Percentiles rank a stretch among this genome's conserved stretches.
Conservation (phyloP, 1,284 basidiomycete genomes). For the Abortiporus biennis region DNA sequence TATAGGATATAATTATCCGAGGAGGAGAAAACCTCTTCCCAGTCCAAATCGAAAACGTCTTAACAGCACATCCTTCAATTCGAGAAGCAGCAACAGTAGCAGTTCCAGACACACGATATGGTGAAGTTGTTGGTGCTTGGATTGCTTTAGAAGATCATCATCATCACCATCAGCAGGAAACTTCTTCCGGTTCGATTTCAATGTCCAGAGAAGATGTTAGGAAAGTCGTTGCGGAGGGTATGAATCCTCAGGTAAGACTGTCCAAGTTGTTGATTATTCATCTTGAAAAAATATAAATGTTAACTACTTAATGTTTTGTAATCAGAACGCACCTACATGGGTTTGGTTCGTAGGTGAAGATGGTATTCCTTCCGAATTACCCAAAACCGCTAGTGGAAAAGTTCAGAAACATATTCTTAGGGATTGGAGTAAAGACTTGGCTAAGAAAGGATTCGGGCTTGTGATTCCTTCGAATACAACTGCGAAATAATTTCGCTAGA, state of each 20-base stretch:
- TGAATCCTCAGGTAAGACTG: constrained; percentile 69
- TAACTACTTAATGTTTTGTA: too few relatives aligned
- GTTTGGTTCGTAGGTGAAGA: constrained; percentile 79
- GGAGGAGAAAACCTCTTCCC: constrained; percentile 89
- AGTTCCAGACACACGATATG: constrained; percentile 65
- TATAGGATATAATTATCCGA: constrained; percentile 76
- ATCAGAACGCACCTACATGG: constrained; percentile 71
- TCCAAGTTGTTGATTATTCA: constrained; percentile 1
- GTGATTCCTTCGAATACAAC: too few relatives aligned
- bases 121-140: constrained; percentile 79
- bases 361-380: constrained; percentile 51
- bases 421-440: constrained; percentile 47
- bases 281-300: not conserved
- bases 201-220: constrained; percentile 48
- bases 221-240: constrained; percentile 42
- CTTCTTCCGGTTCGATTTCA: too few relatives aligned
- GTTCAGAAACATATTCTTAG: constrained; percentile 76
- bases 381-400: constrained; percentile 87
- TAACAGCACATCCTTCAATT: constrained; percentile 58
- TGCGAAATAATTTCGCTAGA: too few relatives aligned
- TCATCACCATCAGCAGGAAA: too few relatives aligned
- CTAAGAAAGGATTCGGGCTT: constrained; percentile 27
- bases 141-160: constrained; percentile 45
- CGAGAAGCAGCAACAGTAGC: constrained; percentile 71
- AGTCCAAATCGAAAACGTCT: constrained; percentile 77